A percentile compares a stretch with the other conserved stretches of the same genome.
Evolutionary conservation across 305 asterid species (phyloP).

Genomic region (Fraxinus ornus): DNA sequence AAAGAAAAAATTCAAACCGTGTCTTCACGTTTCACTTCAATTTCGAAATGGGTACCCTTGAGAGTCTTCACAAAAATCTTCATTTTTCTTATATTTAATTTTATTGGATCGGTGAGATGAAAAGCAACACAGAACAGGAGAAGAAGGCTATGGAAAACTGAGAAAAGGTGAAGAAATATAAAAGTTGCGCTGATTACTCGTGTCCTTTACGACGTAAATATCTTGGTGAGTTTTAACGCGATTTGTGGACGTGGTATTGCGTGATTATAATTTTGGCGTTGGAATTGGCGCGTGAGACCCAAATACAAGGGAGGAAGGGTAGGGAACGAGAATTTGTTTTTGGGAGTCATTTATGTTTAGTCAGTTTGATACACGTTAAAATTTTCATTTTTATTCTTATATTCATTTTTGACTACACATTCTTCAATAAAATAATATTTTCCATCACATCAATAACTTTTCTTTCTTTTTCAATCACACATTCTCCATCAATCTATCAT

Average conservation of each 20-base stretch:
- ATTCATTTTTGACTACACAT: too few relatives aligned
- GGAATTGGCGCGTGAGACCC: neutral
- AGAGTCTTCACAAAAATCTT: conserved; percentile 57
- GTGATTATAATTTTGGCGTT: neutral
- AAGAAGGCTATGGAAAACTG: conserved; percentile 3
- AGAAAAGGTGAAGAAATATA: conserved; percentile 13
- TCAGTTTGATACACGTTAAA: too few relatives aligned
- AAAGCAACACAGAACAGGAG: neutral
- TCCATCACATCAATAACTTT: too few relatives aligned
- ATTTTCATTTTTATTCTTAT: too few relatives aligned
- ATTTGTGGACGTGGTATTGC: neutral
- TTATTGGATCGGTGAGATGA: conserved; percentile 12
- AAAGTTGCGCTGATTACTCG: neutral
- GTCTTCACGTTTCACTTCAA: conserved; percentile 47
- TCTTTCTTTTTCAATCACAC: too few relatives aligned
- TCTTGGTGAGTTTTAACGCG: neutral
- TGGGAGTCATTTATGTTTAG: neutral
- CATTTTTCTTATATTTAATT: conserved; percentile 27
- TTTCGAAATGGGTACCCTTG: conserved; percentile 51
- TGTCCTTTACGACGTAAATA: neutral
- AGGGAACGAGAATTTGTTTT: neutral
- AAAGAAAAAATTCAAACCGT: conserved; percentile 24
- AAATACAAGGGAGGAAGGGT: neutral
- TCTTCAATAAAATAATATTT: too few relatives aligned
- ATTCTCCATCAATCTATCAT: too few relatives aligned